Conservation (phyloP, 352 stramenopile species). For the Globisporangium solare region DNA sequence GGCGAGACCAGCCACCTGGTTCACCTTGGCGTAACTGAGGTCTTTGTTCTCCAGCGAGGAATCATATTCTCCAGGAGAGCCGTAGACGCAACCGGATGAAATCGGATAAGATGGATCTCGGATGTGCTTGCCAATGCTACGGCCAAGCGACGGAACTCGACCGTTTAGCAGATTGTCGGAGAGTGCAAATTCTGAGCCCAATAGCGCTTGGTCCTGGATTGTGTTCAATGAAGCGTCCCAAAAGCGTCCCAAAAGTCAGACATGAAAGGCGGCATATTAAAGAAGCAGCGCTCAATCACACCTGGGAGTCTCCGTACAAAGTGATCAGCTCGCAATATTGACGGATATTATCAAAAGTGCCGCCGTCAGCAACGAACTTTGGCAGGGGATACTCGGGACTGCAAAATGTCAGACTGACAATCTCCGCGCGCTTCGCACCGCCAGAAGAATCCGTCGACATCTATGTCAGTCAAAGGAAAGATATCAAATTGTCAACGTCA, state of each 20-base stretch:
- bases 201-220: too few species aligned
- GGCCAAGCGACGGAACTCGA: constrained; percentile 16
- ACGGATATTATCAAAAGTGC: constrained; percentile 34
- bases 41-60: constrained; percentile 13
- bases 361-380: constrained; percentile 33
- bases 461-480: too few species aligned
- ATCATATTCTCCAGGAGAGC: constrained; percentile 10
- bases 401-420: constrained; percentile 48
- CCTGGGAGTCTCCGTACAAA: constrained; percentile 41
- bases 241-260: too few species aligned
- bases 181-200: too few species aligned
- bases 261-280: too few species aligned
- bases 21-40: constrained; percentile 18
- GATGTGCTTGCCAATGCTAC: constrained; percentile 17
- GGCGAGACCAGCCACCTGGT: constrained; percentile 8
- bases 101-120: constrained; percentile 18
- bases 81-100: constrained; percentile 11
- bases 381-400: constrained; percentile 56
- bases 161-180: too few species aligned
- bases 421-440: too few species aligned
- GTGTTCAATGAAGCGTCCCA: too few species aligned
- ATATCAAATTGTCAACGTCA: too few species aligned
- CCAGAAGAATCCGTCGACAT: too few species aligned
- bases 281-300: too few species aligned
- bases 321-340: constrained; percentile 42